Evolutionary conservation across 1,139 yeast genomes (phyloP), one percentile per base, ranked within the genome.

Genomic region (Pneumocystis wakefieldiae): DNA sequence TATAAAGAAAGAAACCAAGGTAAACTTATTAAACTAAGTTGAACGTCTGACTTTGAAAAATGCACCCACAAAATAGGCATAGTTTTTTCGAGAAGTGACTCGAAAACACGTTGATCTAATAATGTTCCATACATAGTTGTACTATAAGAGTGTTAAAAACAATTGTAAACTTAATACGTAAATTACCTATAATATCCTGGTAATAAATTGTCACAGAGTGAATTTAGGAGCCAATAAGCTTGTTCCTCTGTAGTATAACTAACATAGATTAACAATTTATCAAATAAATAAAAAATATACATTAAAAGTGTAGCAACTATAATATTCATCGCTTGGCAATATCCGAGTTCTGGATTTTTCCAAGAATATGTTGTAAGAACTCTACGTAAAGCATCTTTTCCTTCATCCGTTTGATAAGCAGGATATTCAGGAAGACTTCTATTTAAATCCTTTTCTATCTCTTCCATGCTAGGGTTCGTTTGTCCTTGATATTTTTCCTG

Each of bases 311-410:
- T 97, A 0, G 99, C 99, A 1, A 86, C 88, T 7, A 94, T 97
- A 65, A 94, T 94, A 73, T 94, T 94, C 99, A 94, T 94, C 0
- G 98, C 98, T 73, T 94, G 98, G 73, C 99, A 94, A 74, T 94
- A 94, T 0, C 99, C 99, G 29, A 94, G 89, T 62, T 92, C 96
- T 0, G 97, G 97, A 71, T 91, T 90, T 70, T 87, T 88, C 97
- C 97, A 92, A 0, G 97, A 88, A 71, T 90, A 94, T 0, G 96
- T 96, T 0, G 94, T 86, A 67, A 94, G 78, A 0, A 94, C 98
- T 65, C 95, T 79, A 67, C 98, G 80, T 63, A 94, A 78, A 63
- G 96, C 79, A 64, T 79, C 81, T 61, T 94, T 91, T 7, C 99
- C 98, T 70, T 87, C 95, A 4, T 81, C 81, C 12, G 80, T 79